phyloP scores from a whole-genome alignment of 1,284 basidiomycete species.

The Somion occarium region DNA sequence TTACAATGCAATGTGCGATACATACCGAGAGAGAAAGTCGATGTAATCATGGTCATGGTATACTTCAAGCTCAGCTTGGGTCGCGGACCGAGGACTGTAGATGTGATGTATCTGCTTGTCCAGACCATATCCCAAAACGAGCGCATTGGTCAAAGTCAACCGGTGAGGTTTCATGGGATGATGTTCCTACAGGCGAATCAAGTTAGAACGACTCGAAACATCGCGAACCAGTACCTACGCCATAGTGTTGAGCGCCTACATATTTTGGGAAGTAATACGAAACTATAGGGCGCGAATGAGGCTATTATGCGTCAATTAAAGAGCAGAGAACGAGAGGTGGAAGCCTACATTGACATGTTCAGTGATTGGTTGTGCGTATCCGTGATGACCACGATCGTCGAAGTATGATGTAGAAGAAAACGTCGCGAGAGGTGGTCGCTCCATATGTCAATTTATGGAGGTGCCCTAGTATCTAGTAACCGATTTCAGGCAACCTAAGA shows the following conservation, averaged over 20 bases:
- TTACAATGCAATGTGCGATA: slow-evolving; percentile 7
- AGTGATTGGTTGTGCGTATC: slow-evolving; percentile 68
- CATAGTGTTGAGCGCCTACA: slow-evolving; percentile 94
- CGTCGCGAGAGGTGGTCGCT: slow-evolving; percentile 27
- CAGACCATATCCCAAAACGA: slow-evolving; percentile 94
- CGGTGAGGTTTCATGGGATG: slow-evolving; percentile 99
- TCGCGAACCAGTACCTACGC: slow-evolving; percentile 42
- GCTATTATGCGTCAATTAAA: slow-evolving; percentile 35
- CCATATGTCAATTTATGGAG: neutral
- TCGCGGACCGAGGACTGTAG: slow-evolving; percentile 86
- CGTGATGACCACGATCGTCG: slow-evolving; percentile 62
- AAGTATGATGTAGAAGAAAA: slow-evolving; percentile 72
- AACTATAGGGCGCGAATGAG: slow-evolving; percentile 84
- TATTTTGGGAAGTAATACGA: slow-evolving; percentile 95
- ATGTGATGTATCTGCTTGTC: slow-evolving; percentile 94
- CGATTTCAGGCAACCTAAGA: too few relatives aligned
- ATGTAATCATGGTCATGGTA: slow-evolving; percentile 97
- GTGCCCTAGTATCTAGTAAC: too few relatives aligned
- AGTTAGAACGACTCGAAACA: neutral
- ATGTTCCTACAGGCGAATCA: slow-evolving; percentile 57
- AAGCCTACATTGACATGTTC: slow-evolving; percentile 62
- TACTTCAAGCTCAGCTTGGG: slow-evolving; percentile 82
- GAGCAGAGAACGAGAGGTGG: slow-evolving; percentile 5
- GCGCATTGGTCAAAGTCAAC: slow-evolving; percentile 89
- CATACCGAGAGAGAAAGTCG: slow-evolving; percentile 87